Conservation (phyloP, 768 basidiomycete genomes). For the Collybiopsis luxurians region DNA sequence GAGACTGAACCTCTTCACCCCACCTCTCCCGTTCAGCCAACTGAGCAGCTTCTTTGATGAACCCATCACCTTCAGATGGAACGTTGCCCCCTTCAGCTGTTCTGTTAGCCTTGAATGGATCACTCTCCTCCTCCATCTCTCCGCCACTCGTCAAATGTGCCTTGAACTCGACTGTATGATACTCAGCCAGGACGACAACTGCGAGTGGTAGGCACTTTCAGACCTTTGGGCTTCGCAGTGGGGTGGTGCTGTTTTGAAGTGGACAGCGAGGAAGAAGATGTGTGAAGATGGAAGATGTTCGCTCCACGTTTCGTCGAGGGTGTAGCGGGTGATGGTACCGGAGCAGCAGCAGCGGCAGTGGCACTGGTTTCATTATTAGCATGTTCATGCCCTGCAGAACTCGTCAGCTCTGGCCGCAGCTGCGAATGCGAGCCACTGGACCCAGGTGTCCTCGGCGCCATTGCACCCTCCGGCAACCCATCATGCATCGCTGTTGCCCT, state of each 20-base stretch:
- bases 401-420: too few species aligned
- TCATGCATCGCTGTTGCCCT: not conserved
- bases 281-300: not conserved
- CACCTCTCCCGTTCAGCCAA: not conserved
- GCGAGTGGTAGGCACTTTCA: slow-evolving; percentile 38
- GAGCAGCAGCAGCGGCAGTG: not conserved
- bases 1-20: slow-evolving; percentile 5
- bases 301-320: not conserved
- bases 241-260: not conserved
- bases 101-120: too few species aligned
- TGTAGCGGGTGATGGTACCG: not conserved
- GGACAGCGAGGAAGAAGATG: not conserved
- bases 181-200: slow-evolving; percentile 57
- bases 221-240: not conserved
- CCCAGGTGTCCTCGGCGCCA: not conserved
- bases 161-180: slow-evolving; percentile 80
- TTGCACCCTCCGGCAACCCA: not conserved
- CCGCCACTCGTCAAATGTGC: slow-evolving; percentile 66
- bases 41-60: slow-evolving; percentile 1
- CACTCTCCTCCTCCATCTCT: slow-evolving; percentile 29
- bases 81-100: not conserved
- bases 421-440: not conserved
- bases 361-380: too few species aligned
- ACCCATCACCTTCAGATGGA: not conserved
- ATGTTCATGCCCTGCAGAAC: too few species aligned